Evolutionary conservation across 2,329 filamentous ascomycete genomes (phyloP).

Genomic region (Periconia sp.): DNA sequence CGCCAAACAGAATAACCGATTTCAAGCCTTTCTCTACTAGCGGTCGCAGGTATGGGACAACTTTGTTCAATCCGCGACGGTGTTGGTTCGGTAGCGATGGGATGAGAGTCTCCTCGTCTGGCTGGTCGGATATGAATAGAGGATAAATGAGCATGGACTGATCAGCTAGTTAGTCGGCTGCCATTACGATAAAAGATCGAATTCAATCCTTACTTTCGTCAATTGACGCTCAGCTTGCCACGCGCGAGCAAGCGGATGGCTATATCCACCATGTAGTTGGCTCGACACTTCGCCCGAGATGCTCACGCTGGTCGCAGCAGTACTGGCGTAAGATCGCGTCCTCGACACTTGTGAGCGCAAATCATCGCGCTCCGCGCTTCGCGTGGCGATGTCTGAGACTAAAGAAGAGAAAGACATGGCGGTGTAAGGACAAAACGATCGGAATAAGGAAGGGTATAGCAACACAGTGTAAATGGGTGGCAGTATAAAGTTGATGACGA

Average conservation of each 20-base stretch:
- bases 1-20: slow-evolving; percentile 94
- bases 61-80: slow-evolving; percentile 82
- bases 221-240: slow-evolving; percentile 57
- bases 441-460: neutral
- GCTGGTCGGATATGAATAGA: slow-evolving; percentile 91
- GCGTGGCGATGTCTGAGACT: slow-evolving; percentile 54
- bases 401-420: slow-evolving; percentile 56
- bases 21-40: slow-evolving; percentile 86
- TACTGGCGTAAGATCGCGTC: slow-evolving; percentile 54
- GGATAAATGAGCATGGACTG: slow-evolving; percentile 99
- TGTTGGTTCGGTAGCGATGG: slow-evolving; percentile 88
- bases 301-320: slow-evolving; percentile 55
- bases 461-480: slow-evolving; percentile 1
- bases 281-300: slow-evolving; percentile 55
- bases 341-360: slow-evolving; percentile 50
- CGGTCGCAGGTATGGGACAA: slow-evolving; percentile 81
- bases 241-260: slow-evolving; percentile 52
- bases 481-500: neutral
- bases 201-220: slow-evolving; percentile 46
- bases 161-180: slow-evolving; percentile 17
- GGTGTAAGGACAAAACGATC: neutral
- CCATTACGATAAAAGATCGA: neutral
- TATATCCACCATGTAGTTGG: slow-evolving; percentile 56
- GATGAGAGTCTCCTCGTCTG: slow-evolving; percentile 88
- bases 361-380: slow-evolving; percentile 47